Base-by-base conservation (phyloP, 2,329 filamentous ascomycete species). In the Colletotrichum sp. region DNA sequence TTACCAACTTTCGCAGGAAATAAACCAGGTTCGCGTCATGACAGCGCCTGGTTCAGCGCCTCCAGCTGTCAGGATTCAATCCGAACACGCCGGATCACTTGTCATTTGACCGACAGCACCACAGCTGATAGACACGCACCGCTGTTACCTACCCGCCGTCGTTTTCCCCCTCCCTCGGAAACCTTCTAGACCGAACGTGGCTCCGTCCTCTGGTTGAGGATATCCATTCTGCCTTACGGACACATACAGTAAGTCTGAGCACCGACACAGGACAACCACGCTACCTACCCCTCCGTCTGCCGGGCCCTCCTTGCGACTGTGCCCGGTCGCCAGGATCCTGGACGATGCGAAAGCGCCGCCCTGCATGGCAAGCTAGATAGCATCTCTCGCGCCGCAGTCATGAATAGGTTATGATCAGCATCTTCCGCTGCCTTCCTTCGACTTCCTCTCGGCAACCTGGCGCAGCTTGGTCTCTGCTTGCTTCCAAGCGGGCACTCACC, bases 1-100 rank as follows among this genome's bases (percentile, higher is more conserved):
- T 71, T 64, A 60, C 68, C 68, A 75, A 66, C 59, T 75, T 75
- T 71, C 68, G 28, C 72, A 30, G 28, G n/a, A 73, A 26, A 73
- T 26, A 71, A 36, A 49, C 59, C 64, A 28, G 34, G 21, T 73
- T 52, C 64, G 59, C 70, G 73, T 73, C 73, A 73, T 73, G 32
- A 60, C 10, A 60, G 28, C 39, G 21, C 57, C 26, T 24, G 49
- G 24, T 36, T 55, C 70, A 49, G 30, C 26, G 28, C 57, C 60
- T 30, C 21, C 30, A 63, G 52, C 34, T n/a, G 34, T 28, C 72
- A 70, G 32, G 24, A 62, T 49, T 55, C 36, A 65, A 39, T 36
- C 39, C 36, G 55, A 67, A 15, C 4, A 21, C 68, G 28, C 52
- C 30, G 57, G 15, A 10, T 64, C 30, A 44, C 44, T 64, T 28